Conservation (phyloP, 805 yeast genomes). For the Metschnikowia lochheadii region DNA sequence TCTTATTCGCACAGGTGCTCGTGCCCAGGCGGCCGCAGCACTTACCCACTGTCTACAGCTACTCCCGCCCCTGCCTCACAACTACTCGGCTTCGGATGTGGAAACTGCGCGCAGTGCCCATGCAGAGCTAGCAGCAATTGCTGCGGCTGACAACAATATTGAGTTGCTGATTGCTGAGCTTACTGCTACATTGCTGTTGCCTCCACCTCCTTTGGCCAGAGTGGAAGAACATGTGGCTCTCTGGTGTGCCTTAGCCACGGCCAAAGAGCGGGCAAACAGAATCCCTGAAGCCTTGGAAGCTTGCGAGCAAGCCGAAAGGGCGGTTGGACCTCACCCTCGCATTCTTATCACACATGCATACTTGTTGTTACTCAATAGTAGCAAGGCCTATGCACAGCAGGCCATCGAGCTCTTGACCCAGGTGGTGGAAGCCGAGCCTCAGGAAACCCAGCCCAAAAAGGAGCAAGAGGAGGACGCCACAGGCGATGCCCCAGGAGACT, state of each 20-base stretch:
- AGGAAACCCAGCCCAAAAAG: constrained; percentile 10
- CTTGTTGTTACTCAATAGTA: constrained; percentile 36
- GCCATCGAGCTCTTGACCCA: constrained; percentile 18
- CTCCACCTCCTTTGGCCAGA: constrained; percentile 44
- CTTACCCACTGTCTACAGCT: constrained; percentile 43
- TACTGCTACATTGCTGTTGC: constrained; percentile 46
- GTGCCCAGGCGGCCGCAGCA: constrained; percentile 44
- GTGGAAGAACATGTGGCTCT: constrained; percentile 45
- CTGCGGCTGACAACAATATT: constrained; percentile 46
- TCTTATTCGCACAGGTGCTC: constrained; percentile 40
- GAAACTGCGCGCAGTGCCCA: constrained; percentile 50
- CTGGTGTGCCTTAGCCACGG: constrained; percentile 52
- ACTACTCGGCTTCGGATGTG: constrained; percentile 30
- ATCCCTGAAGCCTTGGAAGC: constrained; percentile 45
- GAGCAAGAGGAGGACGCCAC: constrained; percentile 18
- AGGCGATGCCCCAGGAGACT: constrained; percentile 37
- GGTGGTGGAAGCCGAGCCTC: constrained; percentile 20
- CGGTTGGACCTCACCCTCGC: constrained; percentile 43
- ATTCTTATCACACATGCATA: constrained; percentile 48
- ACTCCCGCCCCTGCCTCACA: constrained; percentile 30
- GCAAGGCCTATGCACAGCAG: constrained; percentile 14
- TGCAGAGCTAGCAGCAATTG: constrained; percentile 54
- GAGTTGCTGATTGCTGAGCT: constrained; percentile 49
- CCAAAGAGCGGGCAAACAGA: constrained; percentile 50
- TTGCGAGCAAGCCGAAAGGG: constrained; percentile 45